Evolutionary conservation across 495 filamentous ascomycete species (phyloP).

Genomic region (Letharia lupina): DNA sequence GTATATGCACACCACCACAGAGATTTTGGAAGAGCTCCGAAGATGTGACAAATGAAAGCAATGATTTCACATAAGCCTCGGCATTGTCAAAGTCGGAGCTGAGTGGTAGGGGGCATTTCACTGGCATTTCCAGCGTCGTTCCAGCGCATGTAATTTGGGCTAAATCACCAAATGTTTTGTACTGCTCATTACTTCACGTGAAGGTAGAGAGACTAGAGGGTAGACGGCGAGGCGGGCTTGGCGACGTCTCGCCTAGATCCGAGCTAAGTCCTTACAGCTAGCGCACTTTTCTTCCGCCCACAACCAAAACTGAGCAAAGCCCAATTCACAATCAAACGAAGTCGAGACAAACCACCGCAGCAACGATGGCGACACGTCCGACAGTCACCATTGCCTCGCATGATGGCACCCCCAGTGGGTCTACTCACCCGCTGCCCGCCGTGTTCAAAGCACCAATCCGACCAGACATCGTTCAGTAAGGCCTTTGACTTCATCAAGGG

Average conservation of each 20-base stretch:
- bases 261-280: conserved; percentile 1
- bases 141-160: neutral
- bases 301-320: conserved; percentile 3
- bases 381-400: conserved; percentile 90
- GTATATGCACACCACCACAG: conserved; percentile 87
- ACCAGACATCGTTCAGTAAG: conserved; percentile 94
- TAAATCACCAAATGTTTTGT: neutral
- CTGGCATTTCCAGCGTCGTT: conserved; percentile 1
- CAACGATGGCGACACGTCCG: conserved; percentile 85
- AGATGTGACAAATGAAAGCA: conserved; percentile 66
- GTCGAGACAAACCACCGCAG: conserved; percentile 13
- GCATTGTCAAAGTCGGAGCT: conserved; percentile 45
- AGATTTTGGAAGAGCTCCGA: conserved; percentile 75
- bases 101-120: conserved; percentile 42
- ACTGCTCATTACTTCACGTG: neutral
- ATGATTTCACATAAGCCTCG: conserved; percentile 68
- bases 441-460: conserved; percentile 96
- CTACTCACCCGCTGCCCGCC: conserved; percentile 79
- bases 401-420: conserved; percentile 82
- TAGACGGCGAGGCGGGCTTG: neutral
- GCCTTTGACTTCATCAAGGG: conserved; percentile 9
- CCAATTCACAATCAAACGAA: neutral
- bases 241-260: conserved; percentile 1
- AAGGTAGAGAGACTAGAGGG: neutral
- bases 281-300: conserved; percentile 4